These are phyloP conservation scores for Starmerella stellata DNA, from an alignment of 805 yeast species.

Conservation along the genomic window DNA sequence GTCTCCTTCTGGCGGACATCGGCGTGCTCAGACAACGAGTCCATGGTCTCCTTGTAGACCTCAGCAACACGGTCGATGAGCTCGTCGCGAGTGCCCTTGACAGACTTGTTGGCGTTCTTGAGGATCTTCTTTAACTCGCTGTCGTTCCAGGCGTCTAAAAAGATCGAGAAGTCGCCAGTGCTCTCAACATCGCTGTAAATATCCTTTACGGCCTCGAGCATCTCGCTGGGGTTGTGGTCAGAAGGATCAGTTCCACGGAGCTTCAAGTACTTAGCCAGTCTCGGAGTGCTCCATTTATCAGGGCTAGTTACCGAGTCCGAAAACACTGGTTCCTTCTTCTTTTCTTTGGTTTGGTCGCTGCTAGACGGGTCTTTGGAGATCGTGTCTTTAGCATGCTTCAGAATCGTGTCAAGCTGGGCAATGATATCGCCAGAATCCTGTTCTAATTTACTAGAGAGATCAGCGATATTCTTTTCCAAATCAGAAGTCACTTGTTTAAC, in stretches of 20 bases:
- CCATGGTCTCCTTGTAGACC: constrained; percentile 27
- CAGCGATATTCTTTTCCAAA: background rate
- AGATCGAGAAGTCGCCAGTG: constrained; percentile 29
- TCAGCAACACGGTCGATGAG: constrained; percentile 32
- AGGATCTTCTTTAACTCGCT: constrained; percentile 36
- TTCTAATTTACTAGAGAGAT: background rate
- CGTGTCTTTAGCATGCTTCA: background rate
- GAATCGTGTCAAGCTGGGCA: background rate
- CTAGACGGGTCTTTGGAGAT: too few relatives aligned
- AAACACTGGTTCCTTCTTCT: background rate
- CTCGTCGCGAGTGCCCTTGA: constrained; percentile 30
- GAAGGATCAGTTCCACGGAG: constrained; percentile 23
- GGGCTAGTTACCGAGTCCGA: background rate
- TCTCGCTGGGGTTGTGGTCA: constrained; percentile 23
- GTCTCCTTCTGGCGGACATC: constrained; percentile 28
- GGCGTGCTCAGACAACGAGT: constrained; percentile 23
- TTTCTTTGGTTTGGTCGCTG: background rate
- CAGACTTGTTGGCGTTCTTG: constrained; percentile 26
- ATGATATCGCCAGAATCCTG: background rate
- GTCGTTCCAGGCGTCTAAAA: constrained; percentile 30
- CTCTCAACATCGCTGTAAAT: constrained; percentile 30
- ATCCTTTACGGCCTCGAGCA: constrained; percentile 27
- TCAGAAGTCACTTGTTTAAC: background rate
- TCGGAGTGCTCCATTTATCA: constrained; percentile 22
- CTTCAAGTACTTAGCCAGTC: constrained; percentile 22